Percentiles rank a stretch among this genome's conserved stretches.
phyloP scores from a whole-genome alignment of 1,139 yeast species.

The Diutina pseudorugosa region DNA sequence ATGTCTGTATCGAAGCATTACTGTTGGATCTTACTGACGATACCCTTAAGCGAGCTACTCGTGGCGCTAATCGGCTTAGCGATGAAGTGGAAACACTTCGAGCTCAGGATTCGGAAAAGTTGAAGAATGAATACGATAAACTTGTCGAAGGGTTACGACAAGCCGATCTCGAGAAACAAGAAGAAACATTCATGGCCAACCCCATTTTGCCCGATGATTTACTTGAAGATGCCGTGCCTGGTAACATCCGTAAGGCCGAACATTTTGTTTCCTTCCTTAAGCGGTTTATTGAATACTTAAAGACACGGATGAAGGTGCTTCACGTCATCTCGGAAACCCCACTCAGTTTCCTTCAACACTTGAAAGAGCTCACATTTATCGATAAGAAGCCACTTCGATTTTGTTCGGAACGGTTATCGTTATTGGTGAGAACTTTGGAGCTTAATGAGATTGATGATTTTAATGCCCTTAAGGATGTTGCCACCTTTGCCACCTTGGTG shows the following conservation, averaged over 20 bases:
- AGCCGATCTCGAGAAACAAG: slow-evolving; percentile 60
- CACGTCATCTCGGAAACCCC: slow-evolving; percentile 98
- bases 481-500: slow-evolving; percentile 91
- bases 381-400: slow-evolving; percentile 85
- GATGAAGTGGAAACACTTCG: slow-evolving; percentile 75
- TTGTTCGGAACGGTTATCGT: slow-evolving; percentile 82
- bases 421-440: slow-evolving; percentile 81
- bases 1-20: slow-evolving; percentile 92
- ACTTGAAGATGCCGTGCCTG: slow-evolving; percentile 89
- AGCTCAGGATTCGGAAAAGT: slow-evolving; percentile 64
- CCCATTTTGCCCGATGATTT: slow-evolving; percentile 82
- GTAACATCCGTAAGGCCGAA: slow-evolving; percentile 92
- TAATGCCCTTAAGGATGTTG: slow-evolving; percentile 86
- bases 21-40: slow-evolving; percentile 61
- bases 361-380: slow-evolving; percentile 85
- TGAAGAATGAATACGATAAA: slow-evolving; percentile 84
- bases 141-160: slow-evolving; percentile 82
- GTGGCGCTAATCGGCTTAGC: slow-evolving; percentile 70
- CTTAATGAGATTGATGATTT: slow-evolving; percentile 84
- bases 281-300: slow-evolving; percentile 84
- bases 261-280: slow-evolving; percentile 89
- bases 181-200: slow-evolving; percentile 75
- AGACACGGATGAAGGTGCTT: slow-evolving; percentile 93
- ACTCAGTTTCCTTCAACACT: slow-evolving; percentile 77
- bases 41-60: slow-evolving; percentile 29